Evolutionary conservation across 2,329 filamentous ascomycete genomes (phyloP).

Genomic region (Aspergillus spinulosporus): DNA sequence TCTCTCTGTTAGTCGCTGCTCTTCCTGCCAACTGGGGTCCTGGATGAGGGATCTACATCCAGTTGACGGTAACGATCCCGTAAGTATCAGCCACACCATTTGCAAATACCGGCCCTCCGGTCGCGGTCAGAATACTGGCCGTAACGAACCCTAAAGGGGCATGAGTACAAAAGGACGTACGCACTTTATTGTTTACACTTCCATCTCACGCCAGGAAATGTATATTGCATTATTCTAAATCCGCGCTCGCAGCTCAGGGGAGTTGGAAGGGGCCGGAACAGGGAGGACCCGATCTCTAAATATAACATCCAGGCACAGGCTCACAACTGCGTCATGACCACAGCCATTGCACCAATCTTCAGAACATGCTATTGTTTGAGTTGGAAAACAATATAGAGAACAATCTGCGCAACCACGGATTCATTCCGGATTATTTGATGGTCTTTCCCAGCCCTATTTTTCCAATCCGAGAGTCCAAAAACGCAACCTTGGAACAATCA

Average conservation of each 20-base stretch:
- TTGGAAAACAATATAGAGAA: no score
- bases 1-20: no score
- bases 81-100: neutral
- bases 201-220: neutral
- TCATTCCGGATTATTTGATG: neutral
- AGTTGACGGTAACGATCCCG: neutral
- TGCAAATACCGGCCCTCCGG: neutral
- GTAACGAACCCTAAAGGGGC: neutral
- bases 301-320: slow-evolving; percentile 1
- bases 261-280: neutral
- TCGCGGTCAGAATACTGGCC: neutral
- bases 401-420: neutral
- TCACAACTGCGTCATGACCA: neutral
- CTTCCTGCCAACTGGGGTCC: no score
- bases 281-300: neutral
- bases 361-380: no score
- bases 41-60: neutral
- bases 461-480: no score
- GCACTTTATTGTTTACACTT: neutral
- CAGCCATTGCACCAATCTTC: no score
- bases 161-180: neutral
- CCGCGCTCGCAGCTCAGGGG: neutral
- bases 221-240: neutral
- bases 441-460: neutral
- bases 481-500: neutral